phyloP scores from a whole-genome alignment of 108 stramenopile genomes.

The Nitzschia putrida region DNA sequence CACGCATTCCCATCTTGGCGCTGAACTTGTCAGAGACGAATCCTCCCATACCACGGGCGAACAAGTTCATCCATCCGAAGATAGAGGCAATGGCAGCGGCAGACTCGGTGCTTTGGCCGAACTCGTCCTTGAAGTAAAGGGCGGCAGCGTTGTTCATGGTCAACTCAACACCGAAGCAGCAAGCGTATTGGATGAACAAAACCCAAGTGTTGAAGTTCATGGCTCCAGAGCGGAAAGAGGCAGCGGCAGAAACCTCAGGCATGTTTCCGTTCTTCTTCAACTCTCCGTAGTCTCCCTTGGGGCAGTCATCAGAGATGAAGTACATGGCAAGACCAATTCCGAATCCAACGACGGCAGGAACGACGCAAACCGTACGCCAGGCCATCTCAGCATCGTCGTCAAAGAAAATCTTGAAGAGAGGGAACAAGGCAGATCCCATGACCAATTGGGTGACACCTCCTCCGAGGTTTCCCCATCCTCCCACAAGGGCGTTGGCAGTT shows the following conservation, averaged over 20 bases:
- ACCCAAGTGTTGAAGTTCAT: constrained; percentile 83
- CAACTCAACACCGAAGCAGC: constrained; percentile 91
- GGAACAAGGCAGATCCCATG: constrained; percentile 74
- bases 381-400: constrained; percentile 55
- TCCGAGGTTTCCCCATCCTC: constrained; percentile 92
- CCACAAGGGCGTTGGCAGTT: constrained; percentile 86
- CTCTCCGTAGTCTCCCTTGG: constrained; percentile 87
- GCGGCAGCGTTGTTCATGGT: constrained; percentile 87
- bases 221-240: constrained; percentile 67
- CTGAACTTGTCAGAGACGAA: constrained; percentile 41
- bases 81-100: constrained; percentile 57
- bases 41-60: constrained; percentile 55
- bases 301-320: constrained; percentile 71
- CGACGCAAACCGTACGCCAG: constrained; percentile 72
- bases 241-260: constrained; percentile 67
- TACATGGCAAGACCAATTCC: constrained; percentile 38
- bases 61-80: constrained; percentile 70
- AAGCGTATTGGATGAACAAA: constrained; percentile 80
- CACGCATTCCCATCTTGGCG: constrained; percentile 49
- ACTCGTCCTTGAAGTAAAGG: constrained; percentile 75
- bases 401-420: constrained; percentile 64
- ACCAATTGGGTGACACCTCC: constrained; percentile 85
- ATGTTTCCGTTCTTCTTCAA: constrained; percentile 77
- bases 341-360: constrained; percentile 70
- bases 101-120: constrained; percentile 51